Percentiles rank a stretch among this genome's conserved stretches.
phyloP scores from a whole-genome alignment of 148 eudicot genomes.

The Bassia scoparia region DNA sequence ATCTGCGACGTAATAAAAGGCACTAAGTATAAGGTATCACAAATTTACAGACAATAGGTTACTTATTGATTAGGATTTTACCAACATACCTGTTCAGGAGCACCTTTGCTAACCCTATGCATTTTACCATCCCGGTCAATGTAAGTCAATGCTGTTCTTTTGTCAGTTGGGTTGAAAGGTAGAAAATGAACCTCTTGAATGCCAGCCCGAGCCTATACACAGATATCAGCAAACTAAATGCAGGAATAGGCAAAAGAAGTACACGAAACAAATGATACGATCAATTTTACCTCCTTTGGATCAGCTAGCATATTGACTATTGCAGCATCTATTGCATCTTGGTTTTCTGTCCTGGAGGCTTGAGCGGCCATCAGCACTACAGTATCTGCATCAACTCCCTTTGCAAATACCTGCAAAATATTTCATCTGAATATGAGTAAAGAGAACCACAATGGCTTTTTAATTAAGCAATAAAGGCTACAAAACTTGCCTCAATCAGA shows the following conservation, averaged over 20 bases:
- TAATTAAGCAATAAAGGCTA: not conserved
- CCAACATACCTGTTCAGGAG: constrained; percentile 88
- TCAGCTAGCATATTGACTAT: constrained; percentile 93
- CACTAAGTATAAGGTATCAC: constrained; percentile 3
- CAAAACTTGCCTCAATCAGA: constrained; percentile 62
- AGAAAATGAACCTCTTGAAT: constrained; percentile 86
- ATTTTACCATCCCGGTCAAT: constrained; percentile 73
- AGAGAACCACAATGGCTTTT: not conserved
- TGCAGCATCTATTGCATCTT: constrained; percentile 98
- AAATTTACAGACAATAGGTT: not conserved
- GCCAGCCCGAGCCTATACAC: constrained; percentile 84
- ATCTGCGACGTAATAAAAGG: constrained; percentile 44
- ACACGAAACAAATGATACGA: not conserved
- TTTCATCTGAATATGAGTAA: constrained; percentile 1
- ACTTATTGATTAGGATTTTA: not conserved
- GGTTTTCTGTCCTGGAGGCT: constrained; percentile 90
- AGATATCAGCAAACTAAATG: constrained; percentile 16
- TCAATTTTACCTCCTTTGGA: constrained; percentile 74
- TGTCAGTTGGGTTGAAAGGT: constrained; percentile 97
- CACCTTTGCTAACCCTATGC: constrained; percentile 99
- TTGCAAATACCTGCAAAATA: constrained; percentile 70
- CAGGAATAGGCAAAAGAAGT: constrained; percentile 3
- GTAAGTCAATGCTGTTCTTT: constrained; percentile 93
- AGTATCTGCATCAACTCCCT: constrained; percentile 81
- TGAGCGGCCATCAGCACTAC: constrained; percentile 98